These are phyloP conservation scores for Backusella parvicylindrica DNA, from an alignment of 192 early-diverging fungal genomes.

Conservation along the genomic window DNA sequence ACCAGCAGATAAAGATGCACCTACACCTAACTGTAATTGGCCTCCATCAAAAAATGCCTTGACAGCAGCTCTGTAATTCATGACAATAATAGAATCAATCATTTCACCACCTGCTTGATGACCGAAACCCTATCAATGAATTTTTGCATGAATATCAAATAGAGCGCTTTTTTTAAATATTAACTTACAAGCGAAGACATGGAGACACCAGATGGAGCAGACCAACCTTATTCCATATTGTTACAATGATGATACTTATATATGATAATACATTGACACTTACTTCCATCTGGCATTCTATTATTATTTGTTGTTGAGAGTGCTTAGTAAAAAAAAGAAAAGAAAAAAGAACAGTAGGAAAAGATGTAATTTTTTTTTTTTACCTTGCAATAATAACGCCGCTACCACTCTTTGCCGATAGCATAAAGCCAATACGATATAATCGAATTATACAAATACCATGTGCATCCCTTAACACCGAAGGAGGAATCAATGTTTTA, in stretches of 20 bases:
- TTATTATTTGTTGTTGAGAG: not conserved
- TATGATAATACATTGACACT: not conserved
- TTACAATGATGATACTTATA: not conserved
- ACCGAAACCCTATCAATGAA: slow-evolving; percentile 14
- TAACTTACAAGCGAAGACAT: slow-evolving; percentile 23
- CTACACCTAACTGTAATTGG: slow-evolving; percentile 23
- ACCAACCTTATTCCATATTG: slow-evolving; percentile 15
- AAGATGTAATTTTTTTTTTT: not conserved
- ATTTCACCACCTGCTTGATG: slow-evolving; percentile 21
- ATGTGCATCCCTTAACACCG: slow-evolving; percentile 22
- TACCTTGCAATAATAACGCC: slow-evolving; percentile 33
- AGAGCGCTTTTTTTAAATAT: not conserved
- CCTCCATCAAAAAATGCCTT: slow-evolving; percentile 31
- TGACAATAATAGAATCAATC: slow-evolving; percentile 24
- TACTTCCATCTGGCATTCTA: slow-evolving; percentile 26
- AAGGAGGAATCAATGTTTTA: slow-evolving; percentile 13
- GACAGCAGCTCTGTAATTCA: slow-evolving; percentile 28
- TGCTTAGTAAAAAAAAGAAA: not conserved
- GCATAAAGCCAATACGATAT: slow-evolving; percentile 11
- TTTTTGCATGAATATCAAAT: not conserved
- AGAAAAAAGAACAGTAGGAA: not conserved
- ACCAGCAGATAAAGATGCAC: slow-evolving; percentile 18
- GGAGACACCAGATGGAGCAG: slow-evolving; percentile 26
- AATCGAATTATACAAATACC: slow-evolving; percentile 22
- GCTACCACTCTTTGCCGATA: slow-evolving; percentile 22